Evolutionary conservation across 1,284 basidiomycete species (phyloP), one percentile per base, ranked within the genome.

Genomic region (Heterobasidion occidentale): DNA sequence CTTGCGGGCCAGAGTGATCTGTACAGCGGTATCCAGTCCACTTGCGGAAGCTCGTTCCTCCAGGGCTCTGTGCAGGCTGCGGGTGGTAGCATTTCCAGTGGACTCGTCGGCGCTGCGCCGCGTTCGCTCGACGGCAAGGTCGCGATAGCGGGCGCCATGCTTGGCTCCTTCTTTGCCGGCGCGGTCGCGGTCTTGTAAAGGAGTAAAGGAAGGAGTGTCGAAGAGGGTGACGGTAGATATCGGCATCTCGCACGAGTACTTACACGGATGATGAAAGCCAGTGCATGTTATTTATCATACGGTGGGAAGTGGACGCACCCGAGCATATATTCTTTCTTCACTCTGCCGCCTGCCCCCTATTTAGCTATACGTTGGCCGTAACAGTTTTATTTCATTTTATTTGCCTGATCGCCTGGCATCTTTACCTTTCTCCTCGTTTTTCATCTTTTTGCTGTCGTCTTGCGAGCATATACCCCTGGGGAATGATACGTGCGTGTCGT

Each of bases 31-130:
- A 75, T 93, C 63, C 69, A 73, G 52, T 61, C 56, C 58, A 79
- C 70, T n/a, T 90, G 88, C 65, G 82, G 83, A n/a, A 33, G 68
- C 7, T 74, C 65, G 67, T 90, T 90, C 80, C 71, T 90, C 58
- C 77, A 68, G 57, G 78, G 80, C 46, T 79, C 78, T 19, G 81
- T 87, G 44, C 74, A 82, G 65, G 86, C 86, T 54, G 88, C 86
- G 8, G 61, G 60, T 42, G 88, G 85, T 63, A 80, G 82, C 42
- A 67, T 86, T 51, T 74, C 74, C 0, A 56, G 62, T 14, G 70
- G 78, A 47, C 46, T 77, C 52, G 1, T 71, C n/a, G 53, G 56
- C 17, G 58, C 56, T 8, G 65, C 69, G 47, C 58, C 63, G 36
- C 67, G 64, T 27, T 46, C 62, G 3, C 60, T 62, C 9, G 60